Evolutionary conservation across 768 basidiomycete genomes (phyloP).

Genomic region (Trametes maxima): DNA sequence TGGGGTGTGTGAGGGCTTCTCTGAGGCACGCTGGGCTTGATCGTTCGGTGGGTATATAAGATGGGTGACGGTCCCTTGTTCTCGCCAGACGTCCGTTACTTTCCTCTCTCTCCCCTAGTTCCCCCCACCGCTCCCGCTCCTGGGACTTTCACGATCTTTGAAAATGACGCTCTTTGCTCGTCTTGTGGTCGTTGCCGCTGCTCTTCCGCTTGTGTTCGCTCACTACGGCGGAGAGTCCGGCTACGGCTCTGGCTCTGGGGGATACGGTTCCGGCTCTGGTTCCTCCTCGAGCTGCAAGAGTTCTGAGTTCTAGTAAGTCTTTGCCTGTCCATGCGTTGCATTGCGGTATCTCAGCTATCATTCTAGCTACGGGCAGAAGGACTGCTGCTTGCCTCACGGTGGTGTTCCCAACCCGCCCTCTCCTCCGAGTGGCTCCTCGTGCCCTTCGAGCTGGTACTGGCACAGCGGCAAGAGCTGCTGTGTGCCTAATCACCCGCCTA

Average conservation of each 20-base stretch:
- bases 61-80: slow-evolving; percentile 3
- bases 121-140: slow-evolving; percentile 35
- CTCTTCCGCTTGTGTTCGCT: slow-evolving; percentile 37
- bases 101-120: slow-evolving; percentile 30
- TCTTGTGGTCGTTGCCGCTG: slow-evolving; percentile 38
- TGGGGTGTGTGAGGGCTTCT: slow-evolving; percentile 1
- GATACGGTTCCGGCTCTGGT: slow-evolving; percentile 35
- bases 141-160: slow-evolving; percentile 33
- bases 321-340: background rate
- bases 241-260: slow-evolving; percentile 16
- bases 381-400: slow-evolving; percentile 47
- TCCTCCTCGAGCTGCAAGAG: slow-evolving; percentile 31
- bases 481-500: slow-evolving; percentile 48
- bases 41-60: slow-evolving; percentile 17
- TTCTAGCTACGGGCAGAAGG: slow-evolving; percentile 35
- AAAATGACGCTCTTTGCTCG: slow-evolving; percentile 41
- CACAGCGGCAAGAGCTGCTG: slow-evolving; percentile 49
- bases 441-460: slow-evolving; percentile 54
- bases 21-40: slow-evolving; percentile 4
- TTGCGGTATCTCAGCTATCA: background rate
- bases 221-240: slow-evolving; percentile 12
- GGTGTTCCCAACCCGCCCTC: slow-evolving; percentile 45
- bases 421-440: slow-evolving; percentile 53
- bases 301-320: slow-evolving; percentile 31
- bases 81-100: slow-evolving; percentile 19